A percentile compares a stretch with the other conserved stretches of the same genome.
Evolutionary conservation across 2,329 filamentous ascomycete species (phyloP).

Genomic region (Bipolaris zeicola): DNA sequence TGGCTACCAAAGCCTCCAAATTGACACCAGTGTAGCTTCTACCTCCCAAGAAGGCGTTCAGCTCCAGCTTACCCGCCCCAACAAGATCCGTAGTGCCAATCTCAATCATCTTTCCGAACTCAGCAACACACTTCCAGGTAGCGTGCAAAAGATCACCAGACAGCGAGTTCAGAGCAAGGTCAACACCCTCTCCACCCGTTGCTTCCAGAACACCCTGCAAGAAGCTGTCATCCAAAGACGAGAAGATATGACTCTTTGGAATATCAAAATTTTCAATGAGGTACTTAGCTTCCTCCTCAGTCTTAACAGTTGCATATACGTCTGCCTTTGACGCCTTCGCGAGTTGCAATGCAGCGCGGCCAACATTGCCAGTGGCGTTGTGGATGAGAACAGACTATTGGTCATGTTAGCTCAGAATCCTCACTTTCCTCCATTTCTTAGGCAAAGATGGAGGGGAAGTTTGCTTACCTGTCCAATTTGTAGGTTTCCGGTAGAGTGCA

Average conservation of each 20-base stretch:
- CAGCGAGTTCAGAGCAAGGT: slow-evolving; percentile 41
- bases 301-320: slow-evolving; percentile 33
- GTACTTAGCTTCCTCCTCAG: slow-evolving; percentile 22
- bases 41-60: slow-evolving; percentile 17
- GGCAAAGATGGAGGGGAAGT: not conserved
- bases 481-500: slow-evolving; percentile 28
- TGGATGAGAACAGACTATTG: slow-evolving; percentile 28
- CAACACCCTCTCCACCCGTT: slow-evolving; percentile 38
- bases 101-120: slow-evolving; percentile 28
- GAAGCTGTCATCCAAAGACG: slow-evolving; percentile 21
- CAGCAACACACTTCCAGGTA: slow-evolving; percentile 50
- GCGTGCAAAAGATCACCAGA: slow-evolving; percentile 37
- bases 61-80: slow-evolving; percentile 11
- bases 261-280: slow-evolving; percentile 26
- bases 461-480: slow-evolving; percentile 18
- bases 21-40: slow-evolving; percentile 3
- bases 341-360: slow-evolving; percentile 29
- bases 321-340: slow-evolving; percentile 22
- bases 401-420: not conserved
- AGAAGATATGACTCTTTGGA: slow-evolving; percentile 41
- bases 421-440: not conserved
- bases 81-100: slow-evolving; percentile 24
- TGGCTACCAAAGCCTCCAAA: not conserved
- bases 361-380: slow-evolving; percentile 22
- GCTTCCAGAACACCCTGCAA: not conserved